Conservation (phyloP, 148 eudicot species). For the Agrostemma githago region DNA sequence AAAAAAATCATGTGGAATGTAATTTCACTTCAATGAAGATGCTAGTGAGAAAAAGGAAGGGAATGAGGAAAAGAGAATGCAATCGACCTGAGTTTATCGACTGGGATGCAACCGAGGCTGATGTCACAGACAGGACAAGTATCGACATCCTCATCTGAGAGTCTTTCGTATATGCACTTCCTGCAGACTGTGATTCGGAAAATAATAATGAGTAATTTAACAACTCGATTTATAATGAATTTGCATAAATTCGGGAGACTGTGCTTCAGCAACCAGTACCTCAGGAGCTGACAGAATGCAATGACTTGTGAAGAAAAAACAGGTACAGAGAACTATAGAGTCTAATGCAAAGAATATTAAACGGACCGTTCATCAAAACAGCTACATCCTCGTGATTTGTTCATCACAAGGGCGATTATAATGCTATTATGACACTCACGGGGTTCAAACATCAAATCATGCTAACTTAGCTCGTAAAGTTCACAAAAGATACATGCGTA, state of each 20-base stretch:
- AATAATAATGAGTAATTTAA: constrained; percentile 4
- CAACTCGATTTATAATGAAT: neutral
- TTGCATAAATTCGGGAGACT: constrained; percentile 3
- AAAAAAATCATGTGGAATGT: constrained; percentile 10
- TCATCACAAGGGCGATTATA: too few relatives aligned
- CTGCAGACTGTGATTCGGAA: constrained; percentile 63
- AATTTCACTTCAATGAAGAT: neutral
- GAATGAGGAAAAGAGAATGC: neutral
- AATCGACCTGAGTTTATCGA: constrained; percentile 80
- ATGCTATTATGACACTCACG: too few relatives aligned
- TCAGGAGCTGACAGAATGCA: neutral
- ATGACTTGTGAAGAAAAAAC: too few relatives aligned
- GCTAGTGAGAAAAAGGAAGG: constrained; percentile 1
- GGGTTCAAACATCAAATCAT: constrained; percentile 4
- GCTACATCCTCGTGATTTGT: too few relatives aligned
- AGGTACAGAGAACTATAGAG: too few relatives aligned
- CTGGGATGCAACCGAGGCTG: constrained; percentile 64
- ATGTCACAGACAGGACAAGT: constrained; percentile 79
- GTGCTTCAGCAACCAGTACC: constrained; percentile 2
- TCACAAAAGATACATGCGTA: too few relatives aligned
- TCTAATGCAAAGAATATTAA: too few relatives aligned
- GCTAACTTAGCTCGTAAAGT: too few relatives aligned
- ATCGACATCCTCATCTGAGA: constrained; percentile 74
- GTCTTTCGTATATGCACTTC: constrained; percentile 71
- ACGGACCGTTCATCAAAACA: too few relatives aligned